Evolutionary conservation across 1,284 basidiomycete species (phyloP).

Genomic region (Moesziomyces sp.): DNA sequence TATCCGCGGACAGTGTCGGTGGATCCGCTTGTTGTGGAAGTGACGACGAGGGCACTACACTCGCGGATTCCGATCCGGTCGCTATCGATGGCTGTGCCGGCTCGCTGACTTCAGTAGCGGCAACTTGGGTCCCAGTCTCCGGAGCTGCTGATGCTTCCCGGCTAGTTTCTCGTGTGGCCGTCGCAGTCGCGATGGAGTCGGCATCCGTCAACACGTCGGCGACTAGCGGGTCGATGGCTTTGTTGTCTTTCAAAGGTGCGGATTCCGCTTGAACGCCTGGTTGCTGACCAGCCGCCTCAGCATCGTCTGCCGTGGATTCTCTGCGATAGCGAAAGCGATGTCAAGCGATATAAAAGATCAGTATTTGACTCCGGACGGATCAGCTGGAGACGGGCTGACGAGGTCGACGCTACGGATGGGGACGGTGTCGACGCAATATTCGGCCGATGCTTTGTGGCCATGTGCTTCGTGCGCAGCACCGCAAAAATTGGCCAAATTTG

Average conservation of each 20-base stretch:
- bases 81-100: slow-evolving; percentile 2
- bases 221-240: slow-evolving; percentile 20
- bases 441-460: background rate
- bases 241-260: slow-evolving; percentile 6
- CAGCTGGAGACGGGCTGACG: too few species aligned
- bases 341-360: background rate
- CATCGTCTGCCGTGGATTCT: slow-evolving; percentile 23
- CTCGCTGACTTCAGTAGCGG: background rate
- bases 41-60: background rate
- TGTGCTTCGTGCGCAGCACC: background rate
- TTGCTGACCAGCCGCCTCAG: background rate
- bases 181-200: slow-evolving; percentile 40
- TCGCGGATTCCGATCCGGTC: background rate
- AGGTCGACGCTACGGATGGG: background rate
- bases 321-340: background rate
- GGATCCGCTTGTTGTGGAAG: background rate
- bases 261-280: background rate
- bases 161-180: slow-evolving; percentile 34
- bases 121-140: slow-evolving; percentile 1
- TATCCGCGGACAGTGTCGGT: slow-evolving; percentile 2
- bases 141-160: slow-evolving; percentile 13
- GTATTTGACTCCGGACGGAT: background rate
- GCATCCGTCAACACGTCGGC: slow-evolving; percentile 37
- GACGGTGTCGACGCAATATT: background rate
- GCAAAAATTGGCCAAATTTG: background rate